A percentile compares a stretch with the other conserved stretches of the same genome.
Evolutionary conservation across 495 filamentous ascomycete species (phyloP).

Genomic region (Corynascus novoguineensis): DNA sequence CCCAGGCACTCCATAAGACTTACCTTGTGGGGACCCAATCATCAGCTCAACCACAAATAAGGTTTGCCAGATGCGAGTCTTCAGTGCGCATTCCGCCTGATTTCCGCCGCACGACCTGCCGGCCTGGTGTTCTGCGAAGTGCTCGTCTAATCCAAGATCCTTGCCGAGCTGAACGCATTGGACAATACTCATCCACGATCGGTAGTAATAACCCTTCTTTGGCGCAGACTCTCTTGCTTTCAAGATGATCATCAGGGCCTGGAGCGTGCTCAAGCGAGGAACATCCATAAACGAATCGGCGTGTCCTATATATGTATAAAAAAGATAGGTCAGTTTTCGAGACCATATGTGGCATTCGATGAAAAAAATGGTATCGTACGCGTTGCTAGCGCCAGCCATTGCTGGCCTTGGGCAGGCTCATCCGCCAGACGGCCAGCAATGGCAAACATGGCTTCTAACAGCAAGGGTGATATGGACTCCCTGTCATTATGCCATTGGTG

Average conservation of each 20-base stretch:
- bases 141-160: conserved; percentile 86
- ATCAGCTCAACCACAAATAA: conserved; percentile 84
- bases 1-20: neutral
- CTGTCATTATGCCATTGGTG: conserved; percentile 87
- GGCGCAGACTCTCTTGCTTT: conserved; percentile 90
- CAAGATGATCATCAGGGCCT: conserved; percentile 79
- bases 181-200: conserved; percentile 96
- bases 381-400: conserved; percentile 90
- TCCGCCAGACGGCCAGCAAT: conserved; percentile 80
- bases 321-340: conserved; percentile 31
- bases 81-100: conserved; percentile 70
- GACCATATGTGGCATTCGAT: neutral
- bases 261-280: conserved; percentile 86
- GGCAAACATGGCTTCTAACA: conserved; percentile 94
- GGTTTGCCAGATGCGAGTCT: conserved; percentile 86
- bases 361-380: conserved; percentile 51
- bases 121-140: conserved; percentile 68
- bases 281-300: conserved; percentile 95
- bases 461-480: conserved; percentile 79
- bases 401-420: conserved; percentile 75
- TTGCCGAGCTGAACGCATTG: conserved; percentile 89
- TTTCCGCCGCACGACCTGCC: conserved; percentile 63
- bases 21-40: conserved; percentile 93
- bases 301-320: conserved; percentile 64
- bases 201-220: conserved; percentile 92